A percentile compares a stretch with the other conserved stretches of the same genome.
phyloP scores from a whole-genome alignment of 306 rosid genomes.

The Sesbania bispinosa region DNA sequence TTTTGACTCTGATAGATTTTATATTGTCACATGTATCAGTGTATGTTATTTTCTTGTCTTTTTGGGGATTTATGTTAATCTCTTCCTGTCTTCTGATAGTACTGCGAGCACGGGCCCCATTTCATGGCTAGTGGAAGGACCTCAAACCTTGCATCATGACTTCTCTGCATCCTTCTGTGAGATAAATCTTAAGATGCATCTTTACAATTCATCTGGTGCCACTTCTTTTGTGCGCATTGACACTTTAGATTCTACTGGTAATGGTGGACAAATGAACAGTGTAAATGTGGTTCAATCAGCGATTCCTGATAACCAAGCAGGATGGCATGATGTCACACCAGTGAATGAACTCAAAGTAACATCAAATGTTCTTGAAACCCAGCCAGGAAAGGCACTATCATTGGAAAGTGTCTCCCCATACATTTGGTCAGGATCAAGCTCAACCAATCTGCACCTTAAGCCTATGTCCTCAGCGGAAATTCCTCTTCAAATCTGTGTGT shows the following conservation, averaged over 20 bases:
- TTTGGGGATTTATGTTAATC: neutral
- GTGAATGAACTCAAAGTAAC: constrained; percentile 58
- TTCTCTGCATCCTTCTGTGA: constrained; percentile 70
- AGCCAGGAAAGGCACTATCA: constrained; percentile 36
- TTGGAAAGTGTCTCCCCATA: constrained; percentile 58
- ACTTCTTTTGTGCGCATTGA: constrained; percentile 54
- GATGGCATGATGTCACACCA: constrained; percentile 75
- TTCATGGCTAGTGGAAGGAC: constrained; percentile 86
- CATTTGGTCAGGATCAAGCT: constrained; percentile 90
- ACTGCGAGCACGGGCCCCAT: constrained; percentile 71
- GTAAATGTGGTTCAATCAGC: constrained; percentile 33
- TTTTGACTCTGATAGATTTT: constrained; percentile 13
- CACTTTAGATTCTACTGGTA: constrained; percentile 44
- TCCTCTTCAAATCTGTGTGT: constrained; percentile 84
- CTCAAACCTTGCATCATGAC: constrained; percentile 66
- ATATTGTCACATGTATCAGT: neutral
- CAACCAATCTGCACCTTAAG: constrained; percentile 57
- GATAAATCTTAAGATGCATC: constrained; percentile 66
- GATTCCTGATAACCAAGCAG: constrained; percentile 53
- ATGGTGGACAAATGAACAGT: constrained; percentile 25
- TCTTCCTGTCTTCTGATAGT: constrained; percentile 37
- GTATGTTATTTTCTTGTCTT: neutral
- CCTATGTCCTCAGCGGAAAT: constrained; percentile 58
- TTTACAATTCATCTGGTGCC: constrained; percentile 62
- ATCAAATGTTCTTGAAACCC: constrained; percentile 45